Base-by-base conservation (phyloP, 805 yeast genomes). In the Komagataella phaffii region DNA sequence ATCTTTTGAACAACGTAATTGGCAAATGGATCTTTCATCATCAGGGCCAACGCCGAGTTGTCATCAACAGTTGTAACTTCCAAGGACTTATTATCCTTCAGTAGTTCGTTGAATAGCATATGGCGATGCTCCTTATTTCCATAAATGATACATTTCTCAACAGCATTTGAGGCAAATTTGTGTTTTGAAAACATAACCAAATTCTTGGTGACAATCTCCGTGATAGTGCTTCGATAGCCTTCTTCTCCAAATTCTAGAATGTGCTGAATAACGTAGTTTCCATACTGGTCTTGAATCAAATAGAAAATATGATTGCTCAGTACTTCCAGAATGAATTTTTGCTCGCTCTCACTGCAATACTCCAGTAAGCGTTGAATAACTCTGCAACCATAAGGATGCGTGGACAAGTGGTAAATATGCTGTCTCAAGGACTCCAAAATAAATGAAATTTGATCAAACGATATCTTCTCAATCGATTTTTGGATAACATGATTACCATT, bases 11-110 rank as follows among this genome's bases (percentile, higher is more conserved):
- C 88, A 48, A 93, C 99, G 63, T 93, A 93, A 66, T 93, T 93
- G 21, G 98, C 99, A 69, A 85, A 93, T 64, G 93, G 98, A 65
- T 93, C 99, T 64, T 88, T 88, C 88, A 93, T 89, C 98, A 93
- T 90, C 53, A 84, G 72, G 21, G 90, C 86, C 58, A 93, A 73
- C 7, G 95, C 81, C 1, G 85, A 76, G 51, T 77, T 76, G 56
- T 83, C 90, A 51, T 73, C 78, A 44, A 83, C 78, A 23, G 61
- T 61, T 19, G 72, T 72, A 17, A 73, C 71, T 24, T 64, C 67
- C 24, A 64, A 67, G 44, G 60, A 60, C 49, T 66, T 66, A 56
- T 79, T 77, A 53, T 71, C 80, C 30, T 76, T 69, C 67, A 84
- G 67, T 14, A 91, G 87, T 59, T 80, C 85, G 52, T 77, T 79